Percentiles rank a stretch among this genome's conserved stretches.
These are phyloP conservation scores for Acanthamoeba culbertsoni DNA, from an alignment of 208 protist species.

Conservation along the genomic window DNA sequence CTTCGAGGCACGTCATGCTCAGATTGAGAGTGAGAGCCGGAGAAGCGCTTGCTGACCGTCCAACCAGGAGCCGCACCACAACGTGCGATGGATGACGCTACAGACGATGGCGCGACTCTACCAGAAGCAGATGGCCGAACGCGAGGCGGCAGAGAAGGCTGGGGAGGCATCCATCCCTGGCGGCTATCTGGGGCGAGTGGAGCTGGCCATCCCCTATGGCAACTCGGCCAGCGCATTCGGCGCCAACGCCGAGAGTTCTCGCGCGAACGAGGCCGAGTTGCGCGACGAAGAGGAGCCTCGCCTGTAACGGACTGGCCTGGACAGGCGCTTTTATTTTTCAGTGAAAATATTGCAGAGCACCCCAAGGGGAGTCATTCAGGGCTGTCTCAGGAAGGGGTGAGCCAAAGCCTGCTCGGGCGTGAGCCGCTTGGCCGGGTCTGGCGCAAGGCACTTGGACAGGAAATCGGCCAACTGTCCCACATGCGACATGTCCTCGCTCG, in stretches of 20 bases:
- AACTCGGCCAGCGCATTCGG: not conserved
- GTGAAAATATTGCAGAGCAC: no score
- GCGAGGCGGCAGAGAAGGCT: not conserved
- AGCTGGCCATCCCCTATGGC: conserved; percentile 33
- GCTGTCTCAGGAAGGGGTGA: conserved; percentile 78
- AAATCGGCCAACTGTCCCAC: conserved; percentile 46
- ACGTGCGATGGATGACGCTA: not conserved
- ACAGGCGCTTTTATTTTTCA: no score
- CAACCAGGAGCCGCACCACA: not conserved
- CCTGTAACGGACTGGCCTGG: no score
- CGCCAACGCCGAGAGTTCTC: not conserved
- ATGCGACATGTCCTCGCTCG: not conserved
- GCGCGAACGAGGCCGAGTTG: not conserved
- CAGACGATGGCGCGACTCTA: conserved; percentile 1
- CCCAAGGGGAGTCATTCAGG: no score
- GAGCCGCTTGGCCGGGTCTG: conserved; percentile 78
- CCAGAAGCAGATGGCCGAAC: not conserved
- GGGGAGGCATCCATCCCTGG: not conserved
- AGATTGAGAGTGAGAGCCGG: not conserved
- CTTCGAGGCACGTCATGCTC: not conserved
- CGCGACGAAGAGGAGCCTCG: not conserved
- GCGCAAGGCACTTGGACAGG: not conserved
- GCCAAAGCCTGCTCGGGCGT: conserved; percentile 75
- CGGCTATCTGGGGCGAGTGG: not conserved
- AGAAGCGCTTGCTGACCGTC: no score